A percentile compares a stretch with the other conserved stretches of the same genome.
These are phyloP conservation scores for Phytophthora uliginosa DNA, from an alignment of 352 stramenopile genomes.

Conservation along the genomic window DNA sequence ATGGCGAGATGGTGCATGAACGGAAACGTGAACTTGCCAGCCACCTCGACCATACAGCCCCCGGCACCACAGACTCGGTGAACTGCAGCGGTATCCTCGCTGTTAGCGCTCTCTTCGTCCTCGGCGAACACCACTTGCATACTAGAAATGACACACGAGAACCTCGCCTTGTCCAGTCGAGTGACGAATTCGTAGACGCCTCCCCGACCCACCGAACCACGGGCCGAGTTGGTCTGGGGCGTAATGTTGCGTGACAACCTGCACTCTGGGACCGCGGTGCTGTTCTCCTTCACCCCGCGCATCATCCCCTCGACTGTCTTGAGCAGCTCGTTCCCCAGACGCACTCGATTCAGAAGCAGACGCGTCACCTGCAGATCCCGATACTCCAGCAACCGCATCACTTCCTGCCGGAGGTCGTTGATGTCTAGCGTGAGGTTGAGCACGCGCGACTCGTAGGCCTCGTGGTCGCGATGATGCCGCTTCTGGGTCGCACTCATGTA, in stretches of 20 bases:
- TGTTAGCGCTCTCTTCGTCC: background rate
- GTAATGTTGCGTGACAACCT: background rate
- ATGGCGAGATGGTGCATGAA: slow-evolving; percentile 3
- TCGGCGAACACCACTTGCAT: slow-evolving; percentile 2
- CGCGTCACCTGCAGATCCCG: slow-evolving; percentile 22
- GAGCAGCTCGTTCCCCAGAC: slow-evolving; percentile 1
- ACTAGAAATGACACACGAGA: slow-evolving; percentile 1
- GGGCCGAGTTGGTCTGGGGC: background rate
- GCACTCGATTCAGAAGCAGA: slow-evolving; percentile 13
- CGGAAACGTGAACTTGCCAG: background rate
- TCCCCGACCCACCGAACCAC: background rate
- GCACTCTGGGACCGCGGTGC: background rate
- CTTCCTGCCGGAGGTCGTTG: slow-evolving; percentile 32
- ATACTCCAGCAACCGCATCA: slow-evolving; percentile 24
- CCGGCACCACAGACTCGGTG: background rate
- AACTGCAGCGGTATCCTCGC: background rate
- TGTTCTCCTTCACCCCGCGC: background rate
- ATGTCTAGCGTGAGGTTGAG: slow-evolving; percentile 45
- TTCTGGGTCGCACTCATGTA: slow-evolving; percentile 27
- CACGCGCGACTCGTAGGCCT: slow-evolving; percentile 19
- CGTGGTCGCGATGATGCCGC: slow-evolving; percentile 1
- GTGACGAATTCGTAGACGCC: slow-evolving; percentile 5
- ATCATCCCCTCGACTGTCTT: background rate
- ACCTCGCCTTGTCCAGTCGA: background rate
- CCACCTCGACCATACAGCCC: slow-evolving; percentile 1